phyloP scores from a whole-genome alignment of 345 rosid genomes.

The Populus simonii region DNA sequence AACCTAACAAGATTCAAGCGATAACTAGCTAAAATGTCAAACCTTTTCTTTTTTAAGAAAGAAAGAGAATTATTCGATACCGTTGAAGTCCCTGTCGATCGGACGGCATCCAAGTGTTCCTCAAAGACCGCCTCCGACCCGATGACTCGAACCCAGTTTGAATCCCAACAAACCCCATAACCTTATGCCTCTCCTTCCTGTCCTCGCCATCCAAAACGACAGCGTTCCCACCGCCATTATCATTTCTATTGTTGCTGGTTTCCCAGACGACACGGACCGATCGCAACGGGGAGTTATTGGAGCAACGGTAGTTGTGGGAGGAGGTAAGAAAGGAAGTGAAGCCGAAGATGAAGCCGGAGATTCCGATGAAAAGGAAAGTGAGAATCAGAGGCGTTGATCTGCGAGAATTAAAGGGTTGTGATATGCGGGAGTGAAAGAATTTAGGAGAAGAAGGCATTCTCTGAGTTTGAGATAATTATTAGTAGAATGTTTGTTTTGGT shows the following conservation, averaged over 20 bases:
- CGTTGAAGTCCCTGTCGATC: conserved; percentile 74
- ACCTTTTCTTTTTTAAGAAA: background rate
- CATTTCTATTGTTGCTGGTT: conserved; percentile 18
- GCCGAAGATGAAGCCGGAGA: conserved; percentile 65
- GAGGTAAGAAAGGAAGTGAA: conserved; percentile 44
- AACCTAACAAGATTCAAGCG: background rate
- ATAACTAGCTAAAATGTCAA: background rate
- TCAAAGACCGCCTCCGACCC: conserved; percentile 66
- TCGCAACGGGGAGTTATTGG: conserved; percentile 30
- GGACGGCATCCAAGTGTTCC: conserved; percentile 92
- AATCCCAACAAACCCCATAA: conserved; percentile 88
- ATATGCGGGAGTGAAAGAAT: conserved; percentile 46
- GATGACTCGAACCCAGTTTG: conserved; percentile 74
- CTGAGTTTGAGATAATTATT: background rate
- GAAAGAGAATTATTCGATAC: conserved; percentile 28
- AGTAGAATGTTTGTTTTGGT: background rate
- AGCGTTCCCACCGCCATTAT: conserved; percentile 10
- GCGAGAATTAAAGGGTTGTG: conserved; percentile 29
- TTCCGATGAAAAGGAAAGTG: conserved; percentile 51
- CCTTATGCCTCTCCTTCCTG: conserved; percentile 55
- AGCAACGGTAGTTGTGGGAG: conserved; percentile 16
- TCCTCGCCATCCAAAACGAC: conserved; percentile 7
- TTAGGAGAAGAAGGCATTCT: conserved; percentile 78
- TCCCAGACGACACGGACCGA: conserved; percentile 68
- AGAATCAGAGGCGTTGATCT: conserved; percentile 49